A percentile compares a stretch with the other conserved stretches of the same genome.
phyloP scores from a whole-genome alignment of 2,329 filamentous ascomycete genomes.

The Botrytis tulipae region DNA sequence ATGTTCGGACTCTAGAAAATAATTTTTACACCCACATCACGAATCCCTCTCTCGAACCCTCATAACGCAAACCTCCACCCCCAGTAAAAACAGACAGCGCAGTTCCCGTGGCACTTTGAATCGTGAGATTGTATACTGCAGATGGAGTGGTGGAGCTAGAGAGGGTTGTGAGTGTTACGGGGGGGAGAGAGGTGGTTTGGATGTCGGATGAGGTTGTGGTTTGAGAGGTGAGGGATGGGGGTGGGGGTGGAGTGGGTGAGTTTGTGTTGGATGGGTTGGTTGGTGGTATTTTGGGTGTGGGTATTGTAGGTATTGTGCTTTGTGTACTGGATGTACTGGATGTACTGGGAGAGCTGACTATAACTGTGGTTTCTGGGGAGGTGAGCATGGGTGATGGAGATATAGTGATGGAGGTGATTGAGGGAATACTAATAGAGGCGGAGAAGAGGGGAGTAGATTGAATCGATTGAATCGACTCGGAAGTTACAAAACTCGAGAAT shows the following conservation, averaged over 20 bases:
- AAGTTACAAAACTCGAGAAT: not conserved
- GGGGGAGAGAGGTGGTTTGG: not conserved
- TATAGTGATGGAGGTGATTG: not conserved
- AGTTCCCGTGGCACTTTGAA: not conserved
- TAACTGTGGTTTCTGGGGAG: not conserved
- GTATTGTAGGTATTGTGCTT: not conserved
- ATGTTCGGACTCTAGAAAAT: too few species aligned
- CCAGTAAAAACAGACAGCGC: not conserved
- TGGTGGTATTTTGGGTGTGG: not conserved
- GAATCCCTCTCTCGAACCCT: too few species aligned
- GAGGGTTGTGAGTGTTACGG: not conserved
- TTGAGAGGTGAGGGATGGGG: not conserved
- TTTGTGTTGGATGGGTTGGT: not conserved
- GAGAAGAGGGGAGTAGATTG: not conserved
- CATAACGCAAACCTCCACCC: too few species aligned
- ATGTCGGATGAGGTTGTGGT: too few species aligned
- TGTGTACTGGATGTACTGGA: not conserved
- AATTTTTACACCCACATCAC: too few species aligned
- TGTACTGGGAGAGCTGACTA: not conserved
- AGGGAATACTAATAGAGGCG: not conserved
- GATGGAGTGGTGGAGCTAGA: not conserved
- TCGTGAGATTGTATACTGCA: not conserved
- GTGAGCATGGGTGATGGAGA: rapidly evolving
- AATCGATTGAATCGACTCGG: not conserved
- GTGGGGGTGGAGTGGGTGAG: not conserved